Base-by-base conservation (phyloP, 2,329 filamentous ascomycete species). In the Tympanopsis confertula region DNA sequence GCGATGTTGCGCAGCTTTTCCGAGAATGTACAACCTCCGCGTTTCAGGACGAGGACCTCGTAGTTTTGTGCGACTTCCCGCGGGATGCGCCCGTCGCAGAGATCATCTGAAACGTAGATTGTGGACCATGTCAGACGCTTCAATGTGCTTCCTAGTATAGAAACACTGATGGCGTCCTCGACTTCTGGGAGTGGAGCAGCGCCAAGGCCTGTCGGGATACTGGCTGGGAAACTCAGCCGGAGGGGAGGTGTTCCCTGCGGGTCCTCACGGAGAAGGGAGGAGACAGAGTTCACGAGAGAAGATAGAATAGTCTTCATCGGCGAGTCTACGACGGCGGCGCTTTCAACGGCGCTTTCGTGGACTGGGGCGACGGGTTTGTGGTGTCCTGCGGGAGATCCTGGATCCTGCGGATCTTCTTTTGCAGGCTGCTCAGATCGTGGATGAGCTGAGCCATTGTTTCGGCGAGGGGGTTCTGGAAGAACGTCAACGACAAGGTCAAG, bases 1-100 rank as follows among this genome's bases (percentile, higher is more conserved):
- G 89, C 87, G n/a, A 96, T 87, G 45, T 86, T 88, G 37, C 71
- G 68, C 1, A 96, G 62, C 56, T 98, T 98, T 19, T 81, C 63
- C 24, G 74, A 80, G 57, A 96, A 96, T 18, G 73, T 82, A 61
- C 91, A 98, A 1, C 76, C 78, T 28, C 91, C 89, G 4, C 91
- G 78, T 19, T 74, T 78, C 48, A 96, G 68, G 36, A 94, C 73
- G 41, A 98, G 78, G 42, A 96, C 66, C 37, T 94, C 80, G 58
- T 94, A 68, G 35, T 65, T 57, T 3, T 69, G 58, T 0, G 64
- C 68, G 13, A 33, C 17, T 13, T 55, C 49, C n/a, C 71, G 66
- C 2, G 70, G 68, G 2, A 76, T 56, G 3, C 64, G 61, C n/a
- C 65, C 62, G 41, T 68, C 63, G 56, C 89, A 91, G 7, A 78